Percentiles rank a stretch among this genome's conserved stretches.
Conservation (phyloP, 108 stramenopile genomes). For the Nitzschia sp. region DNA sequence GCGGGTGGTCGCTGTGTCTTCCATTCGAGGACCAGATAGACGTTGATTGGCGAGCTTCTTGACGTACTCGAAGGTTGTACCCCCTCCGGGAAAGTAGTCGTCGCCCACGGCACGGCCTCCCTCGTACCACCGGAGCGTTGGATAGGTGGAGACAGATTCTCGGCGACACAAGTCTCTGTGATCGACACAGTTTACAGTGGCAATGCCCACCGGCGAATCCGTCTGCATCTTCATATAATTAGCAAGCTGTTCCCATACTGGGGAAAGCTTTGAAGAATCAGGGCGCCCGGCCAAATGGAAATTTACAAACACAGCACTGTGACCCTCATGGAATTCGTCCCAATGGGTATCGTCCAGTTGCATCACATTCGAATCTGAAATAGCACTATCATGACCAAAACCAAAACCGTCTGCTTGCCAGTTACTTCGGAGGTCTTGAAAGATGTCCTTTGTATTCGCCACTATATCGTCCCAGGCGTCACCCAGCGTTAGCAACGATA, state of each 20-base stretch:
- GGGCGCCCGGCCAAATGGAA: no score
- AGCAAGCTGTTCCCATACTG: no score
- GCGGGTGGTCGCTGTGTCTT: no score
- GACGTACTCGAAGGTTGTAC: no score
- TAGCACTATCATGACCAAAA: neutral
- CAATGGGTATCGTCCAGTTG: no score
- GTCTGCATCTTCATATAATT: no score
- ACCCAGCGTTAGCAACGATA: neutral
- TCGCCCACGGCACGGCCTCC: conserved; percentile 59
- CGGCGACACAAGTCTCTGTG: conserved; percentile 87
- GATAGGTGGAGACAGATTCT: conserved; percentile 92
- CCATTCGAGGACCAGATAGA: no score
- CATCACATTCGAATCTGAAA: neutral
- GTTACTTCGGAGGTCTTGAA: neutral
- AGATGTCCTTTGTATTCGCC: neutral
- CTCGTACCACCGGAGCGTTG: conserved; percentile 91
- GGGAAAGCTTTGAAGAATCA: no score
- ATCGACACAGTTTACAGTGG: conserved; percentile 90
- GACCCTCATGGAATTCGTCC: no score
- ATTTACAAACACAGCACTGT: no score
- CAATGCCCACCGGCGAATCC: conserved; percentile 85
- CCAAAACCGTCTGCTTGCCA: neutral
- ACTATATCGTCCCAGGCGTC: neutral
- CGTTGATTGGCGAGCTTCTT: no score
- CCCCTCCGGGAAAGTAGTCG: no score